Conservation (phyloP, 176 grass and related monocot genomes). For the Musa schizocarpa region DNA sequence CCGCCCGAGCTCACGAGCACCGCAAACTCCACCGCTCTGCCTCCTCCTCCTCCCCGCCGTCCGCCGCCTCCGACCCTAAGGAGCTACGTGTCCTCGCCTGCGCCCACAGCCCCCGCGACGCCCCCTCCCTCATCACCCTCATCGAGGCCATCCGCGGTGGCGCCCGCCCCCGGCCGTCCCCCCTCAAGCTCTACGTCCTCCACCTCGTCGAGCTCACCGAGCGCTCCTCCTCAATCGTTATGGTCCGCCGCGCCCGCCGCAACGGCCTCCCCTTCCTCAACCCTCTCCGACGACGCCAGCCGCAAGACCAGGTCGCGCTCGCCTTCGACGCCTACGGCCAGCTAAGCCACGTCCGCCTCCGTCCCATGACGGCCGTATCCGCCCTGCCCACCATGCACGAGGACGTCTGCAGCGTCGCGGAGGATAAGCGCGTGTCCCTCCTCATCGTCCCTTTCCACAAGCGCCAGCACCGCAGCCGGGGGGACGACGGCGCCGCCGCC, state of each 20-base stretch:
- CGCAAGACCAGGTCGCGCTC: slow-evolving; percentile 49
- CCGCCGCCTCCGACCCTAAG: slow-evolving; percentile 24
- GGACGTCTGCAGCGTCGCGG: slow-evolving; percentile 62
- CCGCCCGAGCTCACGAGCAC: slow-evolving; percentile 43
- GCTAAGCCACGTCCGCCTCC: slow-evolving; percentile 56
- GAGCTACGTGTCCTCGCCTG: slow-evolving; percentile 70
- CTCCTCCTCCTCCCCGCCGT: slow-evolving; percentile 39
- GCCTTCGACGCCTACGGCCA: slow-evolving; percentile 73
- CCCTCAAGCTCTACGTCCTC: slow-evolving; percentile 78
- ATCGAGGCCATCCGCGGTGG: slow-evolving; percentile 64
- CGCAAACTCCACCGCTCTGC: slow-evolving; percentile 43
- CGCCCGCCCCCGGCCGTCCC: slow-evolving; percentile 29
- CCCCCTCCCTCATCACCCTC: slow-evolving; percentile 59
- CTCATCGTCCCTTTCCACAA: slow-evolving; percentile 72
- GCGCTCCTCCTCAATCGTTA: slow-evolving; percentile 73
- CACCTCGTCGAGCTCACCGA: slow-evolving; percentile 82
- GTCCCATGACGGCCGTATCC: slow-evolving; percentile 64
- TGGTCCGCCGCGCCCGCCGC: slow-evolving; percentile 45
- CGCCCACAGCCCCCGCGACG: slow-evolving; percentile 54
- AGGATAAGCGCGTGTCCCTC: slow-evolving; percentile 63
- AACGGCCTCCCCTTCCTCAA: slow-evolving; percentile 54
- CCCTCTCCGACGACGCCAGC: slow-evolving; percentile 11
- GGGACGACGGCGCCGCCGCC: slow-evolving; percentile 8
- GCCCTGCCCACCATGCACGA: slow-evolving; percentile 76
- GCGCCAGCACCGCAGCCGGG: slow-evolving; percentile 13